These are phyloP conservation scores for Persicaria tinctoria DNA, from an alignment of 148 eudicot species.

Conservation along the genomic window DNA sequence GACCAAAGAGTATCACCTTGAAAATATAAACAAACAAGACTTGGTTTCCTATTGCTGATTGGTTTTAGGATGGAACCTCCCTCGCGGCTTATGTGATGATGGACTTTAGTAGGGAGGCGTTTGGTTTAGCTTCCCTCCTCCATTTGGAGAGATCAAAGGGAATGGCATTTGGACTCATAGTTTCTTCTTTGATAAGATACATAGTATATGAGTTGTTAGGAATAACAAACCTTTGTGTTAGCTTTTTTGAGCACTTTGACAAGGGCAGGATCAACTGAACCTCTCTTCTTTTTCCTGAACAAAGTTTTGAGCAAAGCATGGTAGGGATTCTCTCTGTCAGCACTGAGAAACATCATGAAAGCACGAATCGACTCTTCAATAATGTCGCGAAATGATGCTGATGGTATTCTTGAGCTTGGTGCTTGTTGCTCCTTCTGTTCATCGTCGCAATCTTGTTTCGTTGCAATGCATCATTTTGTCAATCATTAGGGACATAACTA, in stretches of 20 bases:
- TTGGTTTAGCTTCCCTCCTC: too few species aligned
- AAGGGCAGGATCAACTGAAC: constrained; percentile 52
- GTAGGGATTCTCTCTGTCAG: constrained; percentile 57
- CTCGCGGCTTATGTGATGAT: too few species aligned
- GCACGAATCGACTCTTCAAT: constrained; percentile 75
- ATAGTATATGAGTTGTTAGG: not conserved
- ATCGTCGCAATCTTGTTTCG: constrained; percentile 51
- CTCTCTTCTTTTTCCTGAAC: constrained; percentile 36
- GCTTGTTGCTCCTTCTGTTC: constrained; percentile 47
- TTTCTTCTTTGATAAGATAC: too few species aligned
- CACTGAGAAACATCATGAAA: constrained; percentile 80
- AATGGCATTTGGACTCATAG: too few species aligned
- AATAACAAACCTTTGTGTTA: constrained; percentile 45
- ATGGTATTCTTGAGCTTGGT: constrained; percentile 49
- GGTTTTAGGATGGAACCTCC: too few species aligned
- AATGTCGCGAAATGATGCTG: constrained; percentile 48
- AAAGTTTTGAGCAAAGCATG: constrained; percentile 37
- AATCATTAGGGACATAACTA: not conserved
- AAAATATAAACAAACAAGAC: too few species aligned
- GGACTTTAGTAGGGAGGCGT: too few species aligned
- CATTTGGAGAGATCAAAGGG: too few species aligned
- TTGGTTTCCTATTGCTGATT: too few species aligned
- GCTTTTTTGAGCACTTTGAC: constrained; percentile 48
- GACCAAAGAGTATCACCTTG: too few species aligned
- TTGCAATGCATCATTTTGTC: not conserved